These are phyloP conservation scores for Collybia sp. DNA, from an alignment of 768 basidiomycete genomes.

Conservation along the genomic window DNA sequence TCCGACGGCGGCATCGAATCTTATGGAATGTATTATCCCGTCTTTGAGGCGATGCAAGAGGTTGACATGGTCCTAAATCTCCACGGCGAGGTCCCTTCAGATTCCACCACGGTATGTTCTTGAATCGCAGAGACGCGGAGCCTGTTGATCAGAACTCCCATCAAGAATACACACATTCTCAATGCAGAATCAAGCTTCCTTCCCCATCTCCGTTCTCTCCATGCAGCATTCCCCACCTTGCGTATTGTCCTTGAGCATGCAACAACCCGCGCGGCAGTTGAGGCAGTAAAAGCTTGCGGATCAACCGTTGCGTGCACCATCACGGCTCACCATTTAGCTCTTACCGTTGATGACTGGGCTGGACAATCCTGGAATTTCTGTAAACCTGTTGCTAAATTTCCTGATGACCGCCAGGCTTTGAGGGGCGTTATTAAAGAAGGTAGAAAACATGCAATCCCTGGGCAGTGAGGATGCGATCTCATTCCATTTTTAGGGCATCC, in stretches of 20 bases:
- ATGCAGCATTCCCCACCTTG: slow-evolving; percentile 78
- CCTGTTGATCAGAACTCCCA: slow-evolving; percentile 1
- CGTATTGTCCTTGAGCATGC: slow-evolving; percentile 98
- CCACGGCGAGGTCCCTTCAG: slow-evolving; percentile 96
- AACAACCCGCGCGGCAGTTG: slow-evolving; percentile 87
- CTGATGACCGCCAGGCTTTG: slow-evolving; percentile 83
- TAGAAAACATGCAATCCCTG: slow-evolving; percentile 18
- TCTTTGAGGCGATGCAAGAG: slow-evolving; percentile 93
- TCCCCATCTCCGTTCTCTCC: slow-evolving; percentile 79
- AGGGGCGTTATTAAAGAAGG: slow-evolving; percentile 74
- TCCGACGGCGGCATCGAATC: slow-evolving; percentile 95
- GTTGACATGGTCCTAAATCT: slow-evolving; percentile 93
- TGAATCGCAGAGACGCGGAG: not conserved
- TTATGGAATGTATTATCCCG: slow-evolving; percentile 88
- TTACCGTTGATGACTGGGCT: slow-evolving; percentile 96
- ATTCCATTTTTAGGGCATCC: slow-evolving; percentile 60
- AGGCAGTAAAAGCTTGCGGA: slow-evolving; percentile 74
- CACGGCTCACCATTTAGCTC: slow-evolving; percentile 91
- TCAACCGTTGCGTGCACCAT: slow-evolving; percentile 92
- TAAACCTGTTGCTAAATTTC: slow-evolving; percentile 97
- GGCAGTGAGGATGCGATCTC: slow-evolving; percentile 1
- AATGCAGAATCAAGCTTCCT: slow-evolving; percentile 92
- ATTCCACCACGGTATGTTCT: slow-evolving; percentile 48
- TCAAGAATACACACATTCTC: slow-evolving; percentile 82
- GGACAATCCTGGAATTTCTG: slow-evolving; percentile 95